Percentiles rank a stretch among this genome's conserved stretches.
Conservation (phyloP, 2,329 filamentous ascomycete genomes). For the Volutella citrinella region DNA sequence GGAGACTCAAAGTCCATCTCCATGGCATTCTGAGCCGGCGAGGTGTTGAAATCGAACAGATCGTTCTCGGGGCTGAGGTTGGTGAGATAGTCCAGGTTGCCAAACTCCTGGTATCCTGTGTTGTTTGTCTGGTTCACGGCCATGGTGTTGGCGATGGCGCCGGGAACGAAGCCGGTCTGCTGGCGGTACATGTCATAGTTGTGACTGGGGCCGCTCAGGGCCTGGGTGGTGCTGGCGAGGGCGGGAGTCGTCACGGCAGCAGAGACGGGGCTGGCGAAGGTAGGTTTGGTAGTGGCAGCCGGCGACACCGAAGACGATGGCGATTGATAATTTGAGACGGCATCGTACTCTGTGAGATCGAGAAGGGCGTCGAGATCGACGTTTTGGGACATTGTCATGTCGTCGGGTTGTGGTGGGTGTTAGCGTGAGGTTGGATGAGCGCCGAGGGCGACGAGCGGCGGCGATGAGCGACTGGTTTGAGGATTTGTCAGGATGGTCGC, state of each 20-base stretch:
- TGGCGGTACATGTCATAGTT: constrained; percentile 95
- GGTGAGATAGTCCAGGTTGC: constrained; percentile 49
- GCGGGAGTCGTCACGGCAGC: constrained; percentile 54
- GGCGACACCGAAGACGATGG: constrained; percentile 53
- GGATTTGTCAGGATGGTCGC: no score
- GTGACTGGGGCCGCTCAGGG: constrained; percentile 79
- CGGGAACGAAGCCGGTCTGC: constrained; percentile 87
- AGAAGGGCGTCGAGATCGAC: constrained; percentile 56
- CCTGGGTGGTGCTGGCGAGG: constrained; percentile 54
- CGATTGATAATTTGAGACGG: constrained; percentile 54
- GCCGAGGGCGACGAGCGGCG: constrained; percentile 13
- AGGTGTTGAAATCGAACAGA: constrained; percentile 70
- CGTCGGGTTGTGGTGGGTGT: constrained; percentile 25
- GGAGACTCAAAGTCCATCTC: constrained; percentile 57
- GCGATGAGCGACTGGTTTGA: no score
- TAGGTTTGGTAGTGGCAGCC: constrained; percentile 48
- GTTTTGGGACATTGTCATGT: constrained; percentile 42
- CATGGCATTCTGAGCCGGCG: constrained; percentile 59
- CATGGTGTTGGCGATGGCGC: constrained; percentile 76
- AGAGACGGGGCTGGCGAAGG: constrained; percentile 50
- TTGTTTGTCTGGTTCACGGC: constrained; percentile 67
- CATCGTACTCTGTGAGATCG: constrained; percentile 63
- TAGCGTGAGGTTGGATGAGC: constrained; percentile 4
- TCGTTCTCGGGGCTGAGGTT: constrained; percentile 61
- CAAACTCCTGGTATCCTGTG: constrained; percentile 50